Percentiles rank a stretch among this genome's conserved stretches.
phyloP scores from a whole-genome alignment of 2,329 filamentous ascomycete genomes.

The Whalleya microplaca region DNA sequence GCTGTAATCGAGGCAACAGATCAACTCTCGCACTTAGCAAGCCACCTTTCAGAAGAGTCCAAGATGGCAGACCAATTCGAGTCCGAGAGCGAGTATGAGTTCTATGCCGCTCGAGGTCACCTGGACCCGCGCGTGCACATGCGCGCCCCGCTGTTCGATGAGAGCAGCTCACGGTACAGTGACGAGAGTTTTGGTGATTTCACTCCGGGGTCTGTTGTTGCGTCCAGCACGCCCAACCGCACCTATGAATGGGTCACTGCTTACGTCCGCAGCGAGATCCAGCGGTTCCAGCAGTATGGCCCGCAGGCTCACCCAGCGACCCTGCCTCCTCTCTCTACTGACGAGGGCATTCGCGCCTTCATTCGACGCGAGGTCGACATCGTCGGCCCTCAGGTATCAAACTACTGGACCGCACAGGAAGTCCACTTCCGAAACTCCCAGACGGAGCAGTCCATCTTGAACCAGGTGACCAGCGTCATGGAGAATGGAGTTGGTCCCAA shows the following conservation, averaged over 20 bases:
- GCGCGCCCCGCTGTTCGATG: not conserved
- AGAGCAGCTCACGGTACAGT: not conserved
- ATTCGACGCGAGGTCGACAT: constrained; percentile 12
- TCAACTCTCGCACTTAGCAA: not conserved
- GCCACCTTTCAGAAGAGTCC: not conserved
- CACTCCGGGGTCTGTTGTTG: constrained; percentile 1
- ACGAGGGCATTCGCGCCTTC: constrained; percentile 6
- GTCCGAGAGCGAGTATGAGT: not conserved
- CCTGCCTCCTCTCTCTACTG: not conserved
- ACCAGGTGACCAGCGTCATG: constrained; percentile 1
- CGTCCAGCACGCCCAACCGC: constrained; percentile 14
- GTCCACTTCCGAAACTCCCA: constrained; percentile 7
- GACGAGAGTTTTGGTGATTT: not conserved
- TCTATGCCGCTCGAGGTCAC: not conserved
- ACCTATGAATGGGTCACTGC: constrained; percentile 1
- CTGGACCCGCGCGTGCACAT: not conserved
- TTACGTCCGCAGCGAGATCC: constrained; percentile 11
- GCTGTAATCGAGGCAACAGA: not conserved
- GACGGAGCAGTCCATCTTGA: constrained; percentile 8
- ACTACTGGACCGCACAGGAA: constrained; percentile 18
- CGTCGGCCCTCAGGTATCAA: constrained; percentile 13
- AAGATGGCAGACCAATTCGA: not conserved
- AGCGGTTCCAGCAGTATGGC: constrained; percentile 1
- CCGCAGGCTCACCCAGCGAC: not conserved
- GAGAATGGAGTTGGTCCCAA: not conserved